Evolutionary conservation across 805 yeast species (phyloP).

Genomic region (Nakazawaea ernobii): DNA sequence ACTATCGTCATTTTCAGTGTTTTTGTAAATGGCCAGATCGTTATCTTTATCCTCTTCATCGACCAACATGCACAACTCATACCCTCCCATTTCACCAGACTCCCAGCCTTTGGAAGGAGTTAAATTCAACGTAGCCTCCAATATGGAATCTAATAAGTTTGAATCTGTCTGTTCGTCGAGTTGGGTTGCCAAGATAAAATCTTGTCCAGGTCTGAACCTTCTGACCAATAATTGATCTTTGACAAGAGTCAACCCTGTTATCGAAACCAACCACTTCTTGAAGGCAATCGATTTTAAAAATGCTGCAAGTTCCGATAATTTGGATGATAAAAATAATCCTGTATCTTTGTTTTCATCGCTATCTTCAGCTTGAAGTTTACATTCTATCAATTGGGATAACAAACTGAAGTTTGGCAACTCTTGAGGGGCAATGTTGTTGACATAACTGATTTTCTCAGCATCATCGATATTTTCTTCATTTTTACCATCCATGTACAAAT

Average conservation of each 20-base stretch:
- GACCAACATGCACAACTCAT: slow-evolving; percentile 81
- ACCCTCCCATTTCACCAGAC: slow-evolving; percentile 88
- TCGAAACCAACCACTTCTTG: slow-evolving; percentile 57
- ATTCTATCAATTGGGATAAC: slow-evolving; percentile 12
- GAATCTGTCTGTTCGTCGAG: slow-evolving; percentile 25
- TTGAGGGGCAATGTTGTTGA: slow-evolving; percentile 28
- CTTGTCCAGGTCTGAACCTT: slow-evolving; percentile 92
- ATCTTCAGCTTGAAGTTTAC: slow-evolving; percentile 1
- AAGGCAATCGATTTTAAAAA: slow-evolving; percentile 60
- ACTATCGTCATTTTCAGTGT: slow-evolving; percentile 62
- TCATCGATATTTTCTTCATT: slow-evolving; percentile 26
- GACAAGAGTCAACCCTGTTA: slow-evolving; percentile 59
- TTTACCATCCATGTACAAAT: slow-evolving; percentile 71
- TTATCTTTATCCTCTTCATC: slow-evolving; percentile 47
- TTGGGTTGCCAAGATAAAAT: slow-evolving; percentile 83
- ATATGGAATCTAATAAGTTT: slow-evolving; percentile 40
- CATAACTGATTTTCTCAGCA: slow-evolving; percentile 26
- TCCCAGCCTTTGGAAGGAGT: slow-evolving; percentile 87
- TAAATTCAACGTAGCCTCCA: slow-evolving; percentile 78
- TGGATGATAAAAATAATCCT: slow-evolving; percentile 23
- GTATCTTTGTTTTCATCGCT: slow-evolving; percentile 16
- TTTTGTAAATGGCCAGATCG: slow-evolving; percentile 82
- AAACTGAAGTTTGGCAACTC: slow-evolving; percentile 53
- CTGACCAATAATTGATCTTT: slow-evolving; percentile 70
- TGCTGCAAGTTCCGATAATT: slow-evolving; percentile 47